phyloP scores from a whole-genome alignment of 257 asterid genomes.

The Verbascum thapsus region DNA sequence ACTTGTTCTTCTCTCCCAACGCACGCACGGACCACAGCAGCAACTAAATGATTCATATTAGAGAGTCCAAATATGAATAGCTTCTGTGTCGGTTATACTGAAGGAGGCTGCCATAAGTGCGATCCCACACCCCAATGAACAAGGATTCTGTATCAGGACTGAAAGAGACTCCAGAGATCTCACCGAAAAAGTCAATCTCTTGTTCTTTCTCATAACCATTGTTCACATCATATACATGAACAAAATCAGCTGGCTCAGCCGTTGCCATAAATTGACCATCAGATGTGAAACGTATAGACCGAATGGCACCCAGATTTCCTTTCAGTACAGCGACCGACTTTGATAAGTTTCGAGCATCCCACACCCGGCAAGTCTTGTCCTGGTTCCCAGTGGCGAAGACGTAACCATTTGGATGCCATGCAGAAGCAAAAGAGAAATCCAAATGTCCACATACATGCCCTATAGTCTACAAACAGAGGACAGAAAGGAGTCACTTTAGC shows the following conservation, averaged over 20 bases:
- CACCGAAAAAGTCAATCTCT: conserved; percentile 49
- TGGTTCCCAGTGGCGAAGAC: conserved; percentile 51
- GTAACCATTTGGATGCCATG: conserved; percentile 48
- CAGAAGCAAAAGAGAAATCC: conserved; percentile 50
- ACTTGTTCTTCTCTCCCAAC: conserved; percentile 8
- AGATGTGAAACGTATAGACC: conserved; percentile 47
- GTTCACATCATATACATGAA: conserved; percentile 46
- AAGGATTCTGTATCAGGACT: conserved; percentile 46
- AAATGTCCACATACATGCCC: conserved; percentile 38
- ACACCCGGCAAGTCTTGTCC: conserved; percentile 48
- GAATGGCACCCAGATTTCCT: conserved; percentile 49
- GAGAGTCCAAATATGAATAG: conserved; percentile 39
- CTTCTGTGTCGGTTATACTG: conserved; percentile 42
- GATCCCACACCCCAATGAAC: conserved; percentile 51
- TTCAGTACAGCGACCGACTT: conserved; percentile 43
- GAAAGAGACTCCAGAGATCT: conserved; percentile 44
- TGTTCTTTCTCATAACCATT: conserved; percentile 45
- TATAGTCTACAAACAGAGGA: conserved; percentile 30
- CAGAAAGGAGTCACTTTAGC: conserved; percentile 1
- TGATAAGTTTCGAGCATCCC: conserved; percentile 45
- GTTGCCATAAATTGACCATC: conserved; percentile 49
- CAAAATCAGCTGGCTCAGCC: conserved; percentile 50
- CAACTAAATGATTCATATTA: conserved; percentile 21
- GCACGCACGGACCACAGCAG: conserved; percentile 3
- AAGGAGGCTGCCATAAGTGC: conserved; percentile 48